Base-by-base conservation (phyloP, 345 rosid genomes). In the Pugionium dolabratum region DNA sequence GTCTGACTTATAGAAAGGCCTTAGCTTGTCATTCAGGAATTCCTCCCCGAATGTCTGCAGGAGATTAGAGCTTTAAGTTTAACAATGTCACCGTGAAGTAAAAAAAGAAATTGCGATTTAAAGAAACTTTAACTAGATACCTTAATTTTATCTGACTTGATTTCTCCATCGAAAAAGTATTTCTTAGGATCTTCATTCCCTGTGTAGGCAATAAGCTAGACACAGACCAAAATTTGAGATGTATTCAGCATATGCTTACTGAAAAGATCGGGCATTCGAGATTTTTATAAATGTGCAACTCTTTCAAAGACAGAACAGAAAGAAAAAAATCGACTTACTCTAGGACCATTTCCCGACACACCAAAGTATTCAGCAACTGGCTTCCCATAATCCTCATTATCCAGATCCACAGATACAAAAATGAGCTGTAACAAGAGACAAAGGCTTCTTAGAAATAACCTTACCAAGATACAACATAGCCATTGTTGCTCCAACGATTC, bases 291-390 rank as follows among this genome's bases (percentile, higher is more conserved):
- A 32, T n/a, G 53, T 47, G 45, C n/a, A 31, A 37, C 43, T 40
- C 18, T 39, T 35, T 6, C 6, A 43, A 27, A 25, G 35, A 4
- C 10, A 9, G 18, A 18, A 18, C 18, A 31, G 18, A 18, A 18
- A 18, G 18, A 43, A 2, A 9, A 39, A 27, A 37, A 34, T 11
- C 1, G 36, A 35, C 66, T 69, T 83, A 87, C 97, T 43, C 64
- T 77, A 56, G 99, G 86, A 65, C 79, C 85, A 70, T 74, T 71
- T 66, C 87, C 90, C 9, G 82, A 63, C 60, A 89, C 77, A 62
- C 97, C 97, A 74, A 95, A 95, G 79, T 91, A 95, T 2, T 95
- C 96, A 62, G 99, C 82, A 25, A 95, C 93, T 39, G 96, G 97
- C 78, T 78, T 86, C 73, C 97, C 99, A 56, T 78, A 81, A 47